A percentile compares a stretch with the other conserved stretches of the same genome.
These are phyloP conservation scores for Sapria himalayana DNA, from an alignment of 345 rosid species.

Conservation along the genomic window DNA sequence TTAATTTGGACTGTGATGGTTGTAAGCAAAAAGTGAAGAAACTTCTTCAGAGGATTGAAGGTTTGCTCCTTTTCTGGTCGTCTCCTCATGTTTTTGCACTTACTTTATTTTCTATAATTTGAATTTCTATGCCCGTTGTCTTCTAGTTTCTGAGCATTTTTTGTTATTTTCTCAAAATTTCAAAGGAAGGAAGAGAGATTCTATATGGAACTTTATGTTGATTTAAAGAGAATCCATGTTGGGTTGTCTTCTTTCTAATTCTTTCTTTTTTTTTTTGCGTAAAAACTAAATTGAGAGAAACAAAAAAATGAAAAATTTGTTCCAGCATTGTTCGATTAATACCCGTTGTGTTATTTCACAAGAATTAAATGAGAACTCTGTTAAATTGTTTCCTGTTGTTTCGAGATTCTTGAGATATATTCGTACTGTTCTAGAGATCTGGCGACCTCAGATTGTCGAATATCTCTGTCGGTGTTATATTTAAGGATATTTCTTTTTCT, in stretches of 20 bases:
- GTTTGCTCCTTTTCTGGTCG: constrained; percentile 12
- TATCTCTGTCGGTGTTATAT: neutral
- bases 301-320: neutral
- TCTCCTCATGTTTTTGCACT: neutral
- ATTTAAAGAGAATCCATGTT: no score
- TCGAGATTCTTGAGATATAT: neutral
- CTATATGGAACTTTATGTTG: no score
- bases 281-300: neutral
- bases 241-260: neutral
- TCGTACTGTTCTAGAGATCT: neutral
- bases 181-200: neutral
- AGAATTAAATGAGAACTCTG: constrained; percentile 4
- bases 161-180: neutral
- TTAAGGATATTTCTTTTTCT: no score
- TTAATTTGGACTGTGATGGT: constrained; percentile 69
- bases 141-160: no score
- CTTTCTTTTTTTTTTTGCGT: neutral
- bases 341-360: no score
- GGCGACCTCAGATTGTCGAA: neutral
- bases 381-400: neutral
- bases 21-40: constrained; percentile 76
- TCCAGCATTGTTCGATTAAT: no score
- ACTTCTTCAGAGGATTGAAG: constrained; percentile 69
- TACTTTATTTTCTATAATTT: neutral
- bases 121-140: neutral